These are phyloP conservation scores for Diaporthe nobilis DNA, from an alignment of 2,329 filamentous ascomycete species.

Conservation along the genomic window DNA sequence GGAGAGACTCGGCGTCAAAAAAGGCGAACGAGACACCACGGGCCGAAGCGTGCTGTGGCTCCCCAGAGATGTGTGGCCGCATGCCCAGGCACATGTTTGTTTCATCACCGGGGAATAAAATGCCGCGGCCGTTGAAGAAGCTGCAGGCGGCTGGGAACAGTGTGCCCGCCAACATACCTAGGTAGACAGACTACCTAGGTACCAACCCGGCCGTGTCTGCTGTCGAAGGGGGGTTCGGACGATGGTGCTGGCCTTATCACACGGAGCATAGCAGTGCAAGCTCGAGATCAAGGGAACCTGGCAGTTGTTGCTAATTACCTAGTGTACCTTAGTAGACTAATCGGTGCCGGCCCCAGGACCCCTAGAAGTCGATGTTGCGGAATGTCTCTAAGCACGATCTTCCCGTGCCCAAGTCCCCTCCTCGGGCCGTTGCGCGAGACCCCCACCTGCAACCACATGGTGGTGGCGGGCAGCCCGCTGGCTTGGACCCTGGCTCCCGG, in stretches of 20 bases:
- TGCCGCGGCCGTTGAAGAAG: constrained; percentile 18
- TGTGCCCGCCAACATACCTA: too few relatives aligned
- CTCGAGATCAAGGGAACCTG: neutral
- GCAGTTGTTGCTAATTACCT: neutral
- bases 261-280: too few relatives aligned
- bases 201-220: neutral
- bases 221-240: neutral
- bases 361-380: neutral
- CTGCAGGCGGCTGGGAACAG: neutral
- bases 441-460: neutral
- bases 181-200: neutral
- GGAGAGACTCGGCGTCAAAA: too few relatives aligned
- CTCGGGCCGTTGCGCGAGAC: constrained; percentile 18
- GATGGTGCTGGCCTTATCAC: neutral
- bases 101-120: neutral
- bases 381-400: neutral
- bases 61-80: neutral
- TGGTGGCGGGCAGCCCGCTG: neutral
- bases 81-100: constrained; percentile 6
- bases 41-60: neutral
- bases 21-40: neutral
- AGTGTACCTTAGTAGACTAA: neutral
- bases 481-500: neutral
- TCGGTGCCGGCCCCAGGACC: neutral
- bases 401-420: neutral